A percentile compares a stretch with the other conserved stretches of the same genome.
Evolutionary conservation across 1,284 basidiomycete genomes (phyloP).

Genomic region (Tilletia indica): DNA sequence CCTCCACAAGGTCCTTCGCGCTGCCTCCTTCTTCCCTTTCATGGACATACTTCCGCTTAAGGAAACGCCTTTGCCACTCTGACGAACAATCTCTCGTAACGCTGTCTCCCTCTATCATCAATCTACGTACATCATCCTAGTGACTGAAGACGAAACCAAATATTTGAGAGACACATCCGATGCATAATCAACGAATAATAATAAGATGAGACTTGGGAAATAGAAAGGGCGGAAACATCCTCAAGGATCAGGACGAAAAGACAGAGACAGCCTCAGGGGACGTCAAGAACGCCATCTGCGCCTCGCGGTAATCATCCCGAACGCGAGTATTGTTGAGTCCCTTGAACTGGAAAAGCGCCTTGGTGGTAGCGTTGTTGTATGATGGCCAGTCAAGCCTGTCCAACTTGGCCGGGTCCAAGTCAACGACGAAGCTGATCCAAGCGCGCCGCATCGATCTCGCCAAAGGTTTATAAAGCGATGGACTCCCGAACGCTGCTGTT

Average conservation of each 20-base stretch:
- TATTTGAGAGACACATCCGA: no score
- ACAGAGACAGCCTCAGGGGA: background rate
- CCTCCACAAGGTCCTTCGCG: no score
- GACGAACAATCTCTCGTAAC: no score
- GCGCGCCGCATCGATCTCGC: constrained; percentile 25
- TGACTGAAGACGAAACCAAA: no score
- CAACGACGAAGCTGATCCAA: constrained; percentile 29
- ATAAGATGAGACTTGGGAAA: no score
- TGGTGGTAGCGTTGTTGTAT: constrained; percentile 14
- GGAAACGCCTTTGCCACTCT: no score
- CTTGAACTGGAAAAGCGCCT: constrained; percentile 29
- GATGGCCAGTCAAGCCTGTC: constrained; percentile 26
- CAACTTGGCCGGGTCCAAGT: constrained; percentile 27
- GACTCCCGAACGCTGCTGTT: background rate
- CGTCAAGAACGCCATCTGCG: background rate
- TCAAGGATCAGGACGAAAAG: background rate
- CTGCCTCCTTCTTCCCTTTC: no score
- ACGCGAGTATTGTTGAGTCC: constrained; percentile 29
- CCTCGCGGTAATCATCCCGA: constrained; percentile 28
- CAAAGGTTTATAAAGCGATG: constrained; percentile 9
- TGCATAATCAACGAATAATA: no score
- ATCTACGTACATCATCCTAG: no score
- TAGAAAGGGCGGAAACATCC: no score
- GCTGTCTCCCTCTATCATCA: no score
- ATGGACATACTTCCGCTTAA: no score